Evolutionary conservation across 352 stramenopile species (phyloP), one percentile per base, ranked within the genome.

Genomic region (Pythium scleroteichum): DNA sequence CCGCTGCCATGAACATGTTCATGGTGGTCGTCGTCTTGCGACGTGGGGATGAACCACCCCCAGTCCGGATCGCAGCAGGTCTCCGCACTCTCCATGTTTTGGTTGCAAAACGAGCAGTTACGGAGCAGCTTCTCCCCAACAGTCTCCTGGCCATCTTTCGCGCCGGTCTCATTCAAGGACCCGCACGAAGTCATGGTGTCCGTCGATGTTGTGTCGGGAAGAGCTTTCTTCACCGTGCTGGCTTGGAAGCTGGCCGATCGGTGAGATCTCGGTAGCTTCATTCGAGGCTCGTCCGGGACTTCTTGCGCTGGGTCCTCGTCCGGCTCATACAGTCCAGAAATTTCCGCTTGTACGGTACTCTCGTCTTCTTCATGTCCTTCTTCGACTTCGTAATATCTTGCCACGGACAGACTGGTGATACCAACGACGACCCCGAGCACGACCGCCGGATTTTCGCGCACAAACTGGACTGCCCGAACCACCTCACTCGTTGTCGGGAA

Each of bases 11-110:
- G 44, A 1, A 20, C 26, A 19, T 39, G 26, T 0, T 33, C 33
- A 16, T 42, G 42, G 44, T 62, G 46, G 9, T 51, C 59, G 39
- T 65, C 50, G 2, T 62, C 68, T 29, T 71, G 62, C 2, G 68
- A 73, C 27, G 72, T 78, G 17, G 73, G 72, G 17, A 85, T 77
- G 53, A 88, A 92, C 78, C 79, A 90, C 8, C 82, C 82, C 82
- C 82, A 92, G 22, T 77, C 78, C 0, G 73, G 70, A 39, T 87
- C 75, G 24, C 72, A 80, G 58, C 77, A 88, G 19, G 64, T 38
- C 24, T 71, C 58, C 13, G 51, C 38, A 1, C 22, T 47, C 13
- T 61, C 22, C 16, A 33, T 51, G 14, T 62, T 49, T 22, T 53
- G 59, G 39, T 60, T 68, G 38, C 56, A 53, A 39, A 71, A 69